Evolutionary conservation across 768 basidiomycete genomes (phyloP).

Genomic region (Hemileccinum rubropunctum): DNA sequence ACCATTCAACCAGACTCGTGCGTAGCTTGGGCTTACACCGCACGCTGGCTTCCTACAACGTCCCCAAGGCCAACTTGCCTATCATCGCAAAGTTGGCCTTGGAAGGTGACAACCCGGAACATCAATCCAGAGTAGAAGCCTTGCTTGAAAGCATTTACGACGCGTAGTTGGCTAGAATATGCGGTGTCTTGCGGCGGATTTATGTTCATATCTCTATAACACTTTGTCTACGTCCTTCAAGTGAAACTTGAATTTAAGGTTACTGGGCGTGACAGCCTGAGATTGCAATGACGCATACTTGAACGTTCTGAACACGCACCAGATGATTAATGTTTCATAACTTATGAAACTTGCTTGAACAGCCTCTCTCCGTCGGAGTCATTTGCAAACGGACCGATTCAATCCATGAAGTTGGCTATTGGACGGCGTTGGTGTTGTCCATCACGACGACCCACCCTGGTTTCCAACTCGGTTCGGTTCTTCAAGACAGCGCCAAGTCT

Average conservation of each 20-base stretch:
- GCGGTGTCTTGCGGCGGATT: no score
- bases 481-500: conserved; percentile 2
- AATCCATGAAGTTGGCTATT: conserved; percentile 17
- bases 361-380: no score
- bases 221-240: no score
- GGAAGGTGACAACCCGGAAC: conserved; percentile 32
- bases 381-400: neutral
- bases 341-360: neutral
- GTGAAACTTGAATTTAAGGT: neutral
- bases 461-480: conserved; percentile 12
- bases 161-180: neutral
- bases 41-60: conserved; percentile 58
- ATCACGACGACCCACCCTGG: conserved; percentile 8
- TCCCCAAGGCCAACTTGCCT: conserved; percentile 54
- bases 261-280: neutral
- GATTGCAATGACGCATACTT: neutral
- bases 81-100: conserved; percentile 43
- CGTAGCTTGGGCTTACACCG: conserved; percentile 54
- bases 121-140: conserved; percentile 41
- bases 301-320: neutral
- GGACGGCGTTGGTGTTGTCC: conserved; percentile 14
- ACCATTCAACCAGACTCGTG: conserved; percentile 49
- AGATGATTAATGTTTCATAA: conserved; percentile 11
- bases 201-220: no score
- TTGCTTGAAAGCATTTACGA: conserved; percentile 49